Conservation (phyloP, 331 rosid species). For the Phaseolus coccineus region DNA sequence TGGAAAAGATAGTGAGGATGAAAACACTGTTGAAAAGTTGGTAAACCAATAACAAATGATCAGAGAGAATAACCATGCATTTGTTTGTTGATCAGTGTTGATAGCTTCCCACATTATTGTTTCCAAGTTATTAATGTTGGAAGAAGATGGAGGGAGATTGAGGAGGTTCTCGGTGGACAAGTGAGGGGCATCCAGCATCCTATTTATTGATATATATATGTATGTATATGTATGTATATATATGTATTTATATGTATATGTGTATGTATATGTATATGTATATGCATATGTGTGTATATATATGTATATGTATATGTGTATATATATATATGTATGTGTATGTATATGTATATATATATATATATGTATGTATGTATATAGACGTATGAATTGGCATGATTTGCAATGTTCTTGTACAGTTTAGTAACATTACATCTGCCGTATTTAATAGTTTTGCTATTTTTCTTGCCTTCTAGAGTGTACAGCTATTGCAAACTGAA, state of each 20-base stretch:
- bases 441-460: constrained; percentile 33
- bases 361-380: too few species aligned
- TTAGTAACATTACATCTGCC: constrained; percentile 2
- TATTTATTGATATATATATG: constrained; percentile 1
- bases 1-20: constrained; percentile 65
- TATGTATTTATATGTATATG: too few species aligned
- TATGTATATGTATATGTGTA: too few species aligned
- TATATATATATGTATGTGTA: not conserved
- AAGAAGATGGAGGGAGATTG: constrained; percentile 41
- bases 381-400: constrained; percentile 26
- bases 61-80: constrained; percentile 27
- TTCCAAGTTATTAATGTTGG: constrained; percentile 24
- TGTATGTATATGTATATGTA: too few species aligned
- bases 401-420: constrained; percentile 43
- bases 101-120: constrained; percentile 35
- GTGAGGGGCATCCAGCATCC: constrained; percentile 31
- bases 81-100: constrained; percentile 20
- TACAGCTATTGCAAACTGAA: constrained; percentile 43
- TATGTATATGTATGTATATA: too few species aligned
- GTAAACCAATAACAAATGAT: constrained; percentile 46
- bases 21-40: constrained; percentile 54
- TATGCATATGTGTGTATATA: too few species aligned
- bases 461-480: constrained; percentile 34
- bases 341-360: too few species aligned
- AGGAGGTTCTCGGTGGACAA: constrained; percentile 6